These are phyloP conservation scores for Hydnomerulius pinastri DNA, from an alignment of 768 basidiomycete genomes.

Conservation along the genomic window DNA sequence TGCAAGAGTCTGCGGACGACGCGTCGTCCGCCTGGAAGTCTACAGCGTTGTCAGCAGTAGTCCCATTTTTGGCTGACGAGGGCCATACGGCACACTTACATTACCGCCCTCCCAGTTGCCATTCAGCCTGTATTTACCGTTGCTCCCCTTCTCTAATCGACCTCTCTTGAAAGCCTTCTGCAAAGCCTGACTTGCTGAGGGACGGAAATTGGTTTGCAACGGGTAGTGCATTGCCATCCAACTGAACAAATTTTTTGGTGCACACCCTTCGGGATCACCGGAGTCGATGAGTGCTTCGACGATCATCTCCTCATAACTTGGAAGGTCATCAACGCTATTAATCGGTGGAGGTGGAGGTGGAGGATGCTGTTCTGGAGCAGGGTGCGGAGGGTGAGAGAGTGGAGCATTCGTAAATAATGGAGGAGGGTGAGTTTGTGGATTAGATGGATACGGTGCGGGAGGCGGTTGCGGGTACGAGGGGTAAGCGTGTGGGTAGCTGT, in stretches of 20 bases:
- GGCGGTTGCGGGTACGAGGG: slow-evolving; percentile 34
- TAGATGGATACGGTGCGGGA: slow-evolving; percentile 29
- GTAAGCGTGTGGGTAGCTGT: slow-evolving; percentile 42
- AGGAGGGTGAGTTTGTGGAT: slow-evolving; percentile 27
- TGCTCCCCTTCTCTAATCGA: slow-evolving; percentile 71
- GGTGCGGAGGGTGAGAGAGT: slow-evolving; percentile 34
- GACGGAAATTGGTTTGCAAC: slow-evolving; percentile 84
- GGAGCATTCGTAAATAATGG: slow-evolving; percentile 39
- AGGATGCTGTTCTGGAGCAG: slow-evolving; percentile 29
- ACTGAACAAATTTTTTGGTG: slow-evolving; percentile 79
- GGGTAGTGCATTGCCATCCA: slow-evolving; percentile 87
- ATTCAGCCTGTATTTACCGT: slow-evolving; percentile 76
- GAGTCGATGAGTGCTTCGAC: slow-evolving; percentile 73
- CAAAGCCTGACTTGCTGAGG: slow-evolving; percentile 86
- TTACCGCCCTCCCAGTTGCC: slow-evolving; percentile 79
- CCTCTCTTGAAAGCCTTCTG: slow-evolving; percentile 86
- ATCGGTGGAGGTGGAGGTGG: slow-evolving; percentile 23
- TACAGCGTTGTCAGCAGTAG: slow-evolving; percentile 30
- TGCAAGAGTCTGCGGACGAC: slow-evolving; percentile 65
- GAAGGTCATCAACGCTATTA: slow-evolving; percentile 54
- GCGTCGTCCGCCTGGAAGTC: slow-evolving; percentile 77
- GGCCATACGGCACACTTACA: slow-evolving; percentile 44
- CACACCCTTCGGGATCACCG: slow-evolving; percentile 71
- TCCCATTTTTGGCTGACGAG: neutral
- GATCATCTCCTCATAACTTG: slow-evolving; percentile 92